These are phyloP conservation scores for Exidia glandulosa DNA, from an alignment of 768 basidiomycete genomes.

Conservation along the genomic window DNA sequence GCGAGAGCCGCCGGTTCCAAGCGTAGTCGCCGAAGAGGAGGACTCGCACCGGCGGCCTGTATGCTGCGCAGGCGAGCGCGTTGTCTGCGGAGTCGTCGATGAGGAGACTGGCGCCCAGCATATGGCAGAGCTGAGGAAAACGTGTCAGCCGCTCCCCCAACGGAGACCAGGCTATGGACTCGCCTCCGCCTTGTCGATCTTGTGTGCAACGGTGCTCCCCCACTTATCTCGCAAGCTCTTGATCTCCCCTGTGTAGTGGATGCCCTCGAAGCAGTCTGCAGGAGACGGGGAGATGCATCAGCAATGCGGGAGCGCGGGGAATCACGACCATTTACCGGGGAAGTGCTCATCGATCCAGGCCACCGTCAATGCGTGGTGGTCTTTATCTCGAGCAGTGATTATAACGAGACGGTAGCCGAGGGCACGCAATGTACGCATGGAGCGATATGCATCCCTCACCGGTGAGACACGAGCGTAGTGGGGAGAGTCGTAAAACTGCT, in stretches of 20 bases:
- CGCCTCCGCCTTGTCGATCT: conserved; percentile 65
- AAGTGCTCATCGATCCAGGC: conserved; percentile 58
- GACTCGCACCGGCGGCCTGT: conserved; percentile 36
- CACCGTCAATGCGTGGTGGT: conserved; percentile 46
- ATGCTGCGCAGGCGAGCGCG: conserved; percentile 43
- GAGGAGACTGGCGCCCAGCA: conserved; percentile 50
- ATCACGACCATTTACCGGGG: conserved; percentile 38
- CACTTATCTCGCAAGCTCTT: conserved; percentile 29
- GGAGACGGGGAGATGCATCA: neutral
- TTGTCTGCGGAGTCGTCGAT: conserved; percentile 80
- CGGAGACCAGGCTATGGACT: too few species aligned
- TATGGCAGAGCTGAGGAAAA: conserved; percentile 43
- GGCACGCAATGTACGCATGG: conserved; percentile 39
- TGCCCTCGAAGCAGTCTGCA: conserved; percentile 39
- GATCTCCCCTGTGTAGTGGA: conserved; percentile 70
- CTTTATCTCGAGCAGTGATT: conserved; percentile 59
- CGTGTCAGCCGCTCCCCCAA: neutral
- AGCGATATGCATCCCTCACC: conserved; percentile 52
- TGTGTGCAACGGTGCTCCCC: conserved; percentile 23
- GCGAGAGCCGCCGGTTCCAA: conserved; percentile 58
- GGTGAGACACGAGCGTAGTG: conserved; percentile 36
- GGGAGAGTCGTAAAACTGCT: conserved; percentile 43
- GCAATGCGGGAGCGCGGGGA: neutral
- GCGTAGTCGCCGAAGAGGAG: conserved; percentile 67
- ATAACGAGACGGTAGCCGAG: conserved; percentile 62